These are phyloP conservation scores for Rutidosis leptorrhynchoides DNA, from an alignment of 129 eudicot genomes.

Conservation along the genomic window DNA sequence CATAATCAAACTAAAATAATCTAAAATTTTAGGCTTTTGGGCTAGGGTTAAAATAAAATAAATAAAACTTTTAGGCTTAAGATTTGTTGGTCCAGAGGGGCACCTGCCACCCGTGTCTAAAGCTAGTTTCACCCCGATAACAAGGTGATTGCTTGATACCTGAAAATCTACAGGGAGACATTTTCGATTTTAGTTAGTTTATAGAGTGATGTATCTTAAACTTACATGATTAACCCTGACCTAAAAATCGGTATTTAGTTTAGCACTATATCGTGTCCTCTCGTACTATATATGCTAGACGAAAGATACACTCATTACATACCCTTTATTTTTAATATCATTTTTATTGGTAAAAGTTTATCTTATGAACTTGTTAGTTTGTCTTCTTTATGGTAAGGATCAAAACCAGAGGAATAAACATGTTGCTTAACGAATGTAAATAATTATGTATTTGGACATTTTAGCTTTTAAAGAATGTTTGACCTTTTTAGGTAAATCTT, in stretches of 20 bases:
- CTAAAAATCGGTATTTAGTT: too few species aligned
- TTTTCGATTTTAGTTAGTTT: neutral
- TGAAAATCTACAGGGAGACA: neutral
- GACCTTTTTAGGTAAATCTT: constrained; percentile 10
- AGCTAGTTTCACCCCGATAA: too few species aligned
- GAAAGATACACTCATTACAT: neutral
- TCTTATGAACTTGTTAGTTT: neutral
- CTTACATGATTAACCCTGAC: neutral
- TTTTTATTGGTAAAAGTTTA: neutral
- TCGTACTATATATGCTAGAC: neutral
- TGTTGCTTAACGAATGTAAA: too few species aligned
- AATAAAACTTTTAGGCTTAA: too few species aligned
- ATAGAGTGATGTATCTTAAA: neutral
- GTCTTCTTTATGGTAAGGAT: neutral
- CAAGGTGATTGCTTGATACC: neutral
- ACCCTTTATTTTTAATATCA: neutral
- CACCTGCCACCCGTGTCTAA: too few species aligned
- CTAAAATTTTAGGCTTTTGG: too few species aligned
- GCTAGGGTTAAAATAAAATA: too few species aligned
- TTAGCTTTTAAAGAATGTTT: constrained; percentile 13
- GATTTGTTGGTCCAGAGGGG: too few species aligned
- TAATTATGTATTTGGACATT: constrained; percentile 6
- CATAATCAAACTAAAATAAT: too few species aligned
- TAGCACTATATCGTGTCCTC: neutral
- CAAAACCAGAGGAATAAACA: neutral